Evolutionary conservation across 768 basidiomycete genomes (phyloP).

Genomic region (Galerina sulciceps): DNA sequence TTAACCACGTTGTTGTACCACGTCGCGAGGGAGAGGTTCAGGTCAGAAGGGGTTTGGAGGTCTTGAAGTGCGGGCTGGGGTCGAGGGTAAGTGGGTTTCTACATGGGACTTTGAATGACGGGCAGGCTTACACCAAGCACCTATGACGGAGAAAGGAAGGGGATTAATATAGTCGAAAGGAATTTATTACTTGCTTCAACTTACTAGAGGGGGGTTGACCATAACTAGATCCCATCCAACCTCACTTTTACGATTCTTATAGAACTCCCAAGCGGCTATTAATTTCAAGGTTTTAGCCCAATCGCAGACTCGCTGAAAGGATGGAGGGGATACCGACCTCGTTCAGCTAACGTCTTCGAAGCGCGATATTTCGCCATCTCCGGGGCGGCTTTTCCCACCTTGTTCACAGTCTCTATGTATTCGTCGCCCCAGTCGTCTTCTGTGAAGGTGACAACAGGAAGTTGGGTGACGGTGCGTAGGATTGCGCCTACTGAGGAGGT

Average conservation of each 20-base stretch:
- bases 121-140: constrained; percentile 7
- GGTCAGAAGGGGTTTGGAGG: constrained; percentile 1
- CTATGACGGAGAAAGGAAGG: not conserved
- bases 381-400: constrained; percentile 45
- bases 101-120: too few relatives aligned
- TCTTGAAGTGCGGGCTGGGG: constrained; percentile 8
- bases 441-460: constrained; percentile 42
- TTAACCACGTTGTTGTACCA: constrained; percentile 7
- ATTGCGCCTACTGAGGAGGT: constrained; percentile 66
- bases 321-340: constrained; percentile 34
- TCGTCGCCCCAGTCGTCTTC: constrained; percentile 69
- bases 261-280: constrained; percentile 46
- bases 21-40: not conserved
- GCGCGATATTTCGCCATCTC: constrained; percentile 55
- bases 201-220: constrained; percentile 51
- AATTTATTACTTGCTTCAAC: not conserved
- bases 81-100: not conserved
- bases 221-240: constrained; percentile 57
- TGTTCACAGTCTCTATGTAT: constrained; percentile 45
- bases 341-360: constrained; percentile 70
- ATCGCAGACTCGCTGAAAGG: too few relatives aligned
- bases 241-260: constrained; percentile 43
- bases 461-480: constrained; percentile 24
- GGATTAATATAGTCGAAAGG: not conserved
- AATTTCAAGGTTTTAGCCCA: not conserved